Percentiles rank a stretch among this genome's conserved stretches.
Evolutionary conservation across 176 grass and related monocot genomes (phyloP).

Genomic region (Zoysia pacifica): DNA sequence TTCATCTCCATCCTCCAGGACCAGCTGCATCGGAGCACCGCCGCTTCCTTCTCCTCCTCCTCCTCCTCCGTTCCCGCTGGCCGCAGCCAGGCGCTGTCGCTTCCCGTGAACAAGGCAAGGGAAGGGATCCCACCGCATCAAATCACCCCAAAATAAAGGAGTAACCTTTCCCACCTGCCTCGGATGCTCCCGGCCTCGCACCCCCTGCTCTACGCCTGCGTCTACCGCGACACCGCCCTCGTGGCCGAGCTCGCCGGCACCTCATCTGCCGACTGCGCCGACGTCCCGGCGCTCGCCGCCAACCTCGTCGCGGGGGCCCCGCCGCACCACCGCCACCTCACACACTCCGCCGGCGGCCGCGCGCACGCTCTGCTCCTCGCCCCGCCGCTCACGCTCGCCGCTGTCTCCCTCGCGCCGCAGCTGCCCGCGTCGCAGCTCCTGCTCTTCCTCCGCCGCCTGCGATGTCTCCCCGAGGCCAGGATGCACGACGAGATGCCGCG

Average conservation of each 20-base stretch:
- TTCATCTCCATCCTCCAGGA: no score
- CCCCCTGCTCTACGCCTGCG: conserved; percentile 63
- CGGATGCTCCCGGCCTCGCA: conserved; percentile 70
- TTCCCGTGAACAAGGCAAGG: no score
- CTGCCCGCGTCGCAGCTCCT: conserved; percentile 49
- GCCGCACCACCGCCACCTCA: conserved; percentile 48
- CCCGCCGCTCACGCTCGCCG: conserved; percentile 52
- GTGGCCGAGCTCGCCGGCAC: conserved; percentile 43
- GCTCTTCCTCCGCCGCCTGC: conserved; percentile 49
- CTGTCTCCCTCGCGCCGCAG: conserved; percentile 46
- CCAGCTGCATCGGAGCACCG: no score
- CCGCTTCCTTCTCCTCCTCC: no score
- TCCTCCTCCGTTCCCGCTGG: no score
- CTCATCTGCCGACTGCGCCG: not conserved
- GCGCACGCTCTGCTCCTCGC: conserved; percentile 59
- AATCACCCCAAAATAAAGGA: not conserved
- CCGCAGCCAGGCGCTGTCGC: no score
- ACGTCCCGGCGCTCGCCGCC: conserved; percentile 38
- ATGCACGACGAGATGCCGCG: conserved; percentile 51
- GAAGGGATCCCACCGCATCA: not conserved
- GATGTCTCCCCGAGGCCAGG: conserved; percentile 48
- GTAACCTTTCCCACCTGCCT: conserved; percentile 35
- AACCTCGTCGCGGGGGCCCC: conserved; percentile 39
- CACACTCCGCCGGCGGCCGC: conserved; percentile 42
- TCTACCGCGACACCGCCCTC: conserved; percentile 53